Conservation (phyloP, 345 rosid genomes). For the Lenwebbia sp. region DNA sequence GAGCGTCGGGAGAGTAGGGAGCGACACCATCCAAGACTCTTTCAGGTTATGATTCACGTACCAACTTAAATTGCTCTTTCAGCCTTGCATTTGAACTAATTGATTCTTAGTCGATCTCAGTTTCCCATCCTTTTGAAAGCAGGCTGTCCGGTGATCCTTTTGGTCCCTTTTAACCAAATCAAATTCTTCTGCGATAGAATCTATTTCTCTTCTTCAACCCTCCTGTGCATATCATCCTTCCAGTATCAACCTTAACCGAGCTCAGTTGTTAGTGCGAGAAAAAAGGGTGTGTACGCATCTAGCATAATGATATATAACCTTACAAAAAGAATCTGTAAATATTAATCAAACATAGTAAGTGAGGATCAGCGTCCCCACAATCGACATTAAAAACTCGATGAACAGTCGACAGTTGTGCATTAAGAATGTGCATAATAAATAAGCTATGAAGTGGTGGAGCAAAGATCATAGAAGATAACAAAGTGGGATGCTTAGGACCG, state of each 20-base stretch:
- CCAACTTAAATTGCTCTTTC: not conserved
- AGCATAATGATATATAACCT: not conserved
- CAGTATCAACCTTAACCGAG: not conserved
- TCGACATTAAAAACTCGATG: not conserved
- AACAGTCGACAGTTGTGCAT: not conserved
- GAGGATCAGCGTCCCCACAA: not conserved
- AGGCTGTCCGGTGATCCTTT: not conserved
- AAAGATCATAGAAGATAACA: not conserved
- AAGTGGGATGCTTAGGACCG: not conserved
- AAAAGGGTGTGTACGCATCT: not conserved
- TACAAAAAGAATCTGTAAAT: not conserved
- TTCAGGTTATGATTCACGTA: not conserved
- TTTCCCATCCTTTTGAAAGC: not conserved
- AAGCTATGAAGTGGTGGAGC: not conserved
- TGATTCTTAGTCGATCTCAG: not conserved
- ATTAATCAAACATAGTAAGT: not conserved
- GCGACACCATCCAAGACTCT: not conserved
- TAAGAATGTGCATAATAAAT: not conserved
- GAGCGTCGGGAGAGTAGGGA: not conserved
- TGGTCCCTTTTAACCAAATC: not conserved
- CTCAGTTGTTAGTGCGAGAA: not conserved
- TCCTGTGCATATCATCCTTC: not conserved
- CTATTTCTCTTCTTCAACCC: not conserved
- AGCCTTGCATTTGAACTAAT: not conserved
- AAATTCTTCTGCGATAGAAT: not conserved